Evolutionary conservation across 202 grass and related monocot species (phyloP).

Genomic region (Zoysia matrella): DNA sequence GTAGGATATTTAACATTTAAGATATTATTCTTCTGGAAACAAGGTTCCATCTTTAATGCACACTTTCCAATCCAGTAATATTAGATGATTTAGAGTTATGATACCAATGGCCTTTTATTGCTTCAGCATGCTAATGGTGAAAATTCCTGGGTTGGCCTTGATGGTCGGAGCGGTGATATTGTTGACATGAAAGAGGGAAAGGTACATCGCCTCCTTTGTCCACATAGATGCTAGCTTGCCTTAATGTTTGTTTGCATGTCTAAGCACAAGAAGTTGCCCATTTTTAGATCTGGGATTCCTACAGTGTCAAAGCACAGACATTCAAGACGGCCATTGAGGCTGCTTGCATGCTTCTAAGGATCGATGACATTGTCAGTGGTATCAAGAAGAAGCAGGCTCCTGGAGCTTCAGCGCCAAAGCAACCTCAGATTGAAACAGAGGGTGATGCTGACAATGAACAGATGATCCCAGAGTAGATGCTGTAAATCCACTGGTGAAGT

Average conservation of each 20-base stretch:
- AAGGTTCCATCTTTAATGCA: not conserved
- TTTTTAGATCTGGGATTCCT: no score
- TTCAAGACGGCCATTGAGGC: no score
- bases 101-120: constrained; percentile 4
- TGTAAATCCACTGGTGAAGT: not conserved
- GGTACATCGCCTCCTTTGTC: constrained; percentile 37
- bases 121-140: constrained; percentile 89
- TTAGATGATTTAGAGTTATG: not conserved
- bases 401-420: no score
- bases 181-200: constrained; percentile 95
- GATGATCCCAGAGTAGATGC: constrained; percentile 87
- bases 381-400: no score
- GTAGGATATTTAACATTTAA: not conserved
- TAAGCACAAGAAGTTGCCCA: no score
- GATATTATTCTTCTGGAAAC: not conserved
- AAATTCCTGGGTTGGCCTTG: constrained; percentile 95
- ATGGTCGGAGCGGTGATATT: constrained; percentile 81
- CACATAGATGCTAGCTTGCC: not conserved
- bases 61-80: not conserved
- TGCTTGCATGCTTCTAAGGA: no score
- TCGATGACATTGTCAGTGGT: no score
- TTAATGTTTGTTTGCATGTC: no score
- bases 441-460: constrained; percentile 66
- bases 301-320: no score
- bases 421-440: no score